Conservation (phyloP, 2,329 filamentous ascomycete species). For the Pseudovirgaria hyperparasitica region DNA sequence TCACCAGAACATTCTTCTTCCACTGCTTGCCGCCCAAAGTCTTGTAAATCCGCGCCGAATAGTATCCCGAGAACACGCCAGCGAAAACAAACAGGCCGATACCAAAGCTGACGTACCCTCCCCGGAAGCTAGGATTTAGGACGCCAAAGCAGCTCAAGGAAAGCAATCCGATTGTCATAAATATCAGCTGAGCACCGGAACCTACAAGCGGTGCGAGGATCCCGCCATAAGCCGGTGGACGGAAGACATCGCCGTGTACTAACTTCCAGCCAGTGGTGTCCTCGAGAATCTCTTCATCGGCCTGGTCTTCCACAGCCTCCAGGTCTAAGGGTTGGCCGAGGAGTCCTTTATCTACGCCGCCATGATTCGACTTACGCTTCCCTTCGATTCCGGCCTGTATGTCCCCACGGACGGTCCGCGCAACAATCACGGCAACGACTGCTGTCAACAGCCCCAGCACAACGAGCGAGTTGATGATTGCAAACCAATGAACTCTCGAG, state of each 20-base stretch:
- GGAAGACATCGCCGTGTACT: conserved; percentile 78
- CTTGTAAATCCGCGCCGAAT: conserved; percentile 70
- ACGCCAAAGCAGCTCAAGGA: conserved; percentile 62
- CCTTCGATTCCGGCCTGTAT: conserved; percentile 62
- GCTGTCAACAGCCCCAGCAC: conserved; percentile 69
- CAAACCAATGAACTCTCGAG: conserved; percentile 73
- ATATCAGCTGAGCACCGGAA: conserved; percentile 75
- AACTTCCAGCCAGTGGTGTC: conserved; percentile 83
- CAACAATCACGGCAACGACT: conserved; percentile 68
- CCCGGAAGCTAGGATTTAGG: conserved; percentile 78
- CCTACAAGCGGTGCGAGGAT: conserved; percentile 71
- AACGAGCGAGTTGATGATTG: conserved; percentile 75
- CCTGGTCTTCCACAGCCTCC: conserved; percentile 44
- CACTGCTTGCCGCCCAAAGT: conserved; percentile 68
- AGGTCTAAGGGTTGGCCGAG: conserved; percentile 47
- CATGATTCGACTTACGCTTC: conserved; percentile 37
- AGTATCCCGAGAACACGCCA: conserved; percentile 76
- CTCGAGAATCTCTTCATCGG: conserved; percentile 61
- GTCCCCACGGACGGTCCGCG: conserved; percentile 65
- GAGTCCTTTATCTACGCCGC: conserved; percentile 44
- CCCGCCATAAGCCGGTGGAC: conserved; percentile 55
- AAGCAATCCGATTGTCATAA: conserved; percentile 64
- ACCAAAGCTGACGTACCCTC: conserved; percentile 75
- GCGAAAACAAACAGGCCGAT: conserved; percentile 74
- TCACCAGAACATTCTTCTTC: conserved; percentile 60